Conservation (phyloP, 73 alveolate genomes). For the Durusdinium trenchii region DNA sequence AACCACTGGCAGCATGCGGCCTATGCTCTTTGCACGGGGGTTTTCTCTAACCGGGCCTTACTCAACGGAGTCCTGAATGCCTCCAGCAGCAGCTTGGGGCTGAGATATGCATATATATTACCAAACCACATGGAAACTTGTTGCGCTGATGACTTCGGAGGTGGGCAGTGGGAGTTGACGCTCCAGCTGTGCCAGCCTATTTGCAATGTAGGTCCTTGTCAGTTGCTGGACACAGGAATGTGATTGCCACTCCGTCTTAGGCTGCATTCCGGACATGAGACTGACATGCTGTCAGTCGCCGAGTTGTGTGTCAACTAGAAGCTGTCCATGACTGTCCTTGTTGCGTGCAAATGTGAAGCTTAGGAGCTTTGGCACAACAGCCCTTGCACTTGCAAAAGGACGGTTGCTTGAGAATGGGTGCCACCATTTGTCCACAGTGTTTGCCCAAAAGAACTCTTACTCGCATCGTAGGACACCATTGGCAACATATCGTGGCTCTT, state of each 20-base stretch:
- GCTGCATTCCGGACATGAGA: too few relatives aligned
- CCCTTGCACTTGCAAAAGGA: constrained; percentile 39
- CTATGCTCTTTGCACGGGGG: background rate
- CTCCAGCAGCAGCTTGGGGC: constrained; percentile 23
- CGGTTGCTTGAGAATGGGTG: background rate
- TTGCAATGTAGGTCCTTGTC: background rate
- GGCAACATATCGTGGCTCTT: constrained; percentile 55
- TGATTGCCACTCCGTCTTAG: too few relatives aligned
- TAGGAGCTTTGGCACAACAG: constrained; percentile 42
- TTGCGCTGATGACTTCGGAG: background rate
- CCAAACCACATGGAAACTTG: background rate
- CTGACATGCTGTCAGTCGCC: too few relatives aligned
- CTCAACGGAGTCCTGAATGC: constrained; percentile 46
- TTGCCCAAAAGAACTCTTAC: background rate
- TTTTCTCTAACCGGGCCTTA: background rate
- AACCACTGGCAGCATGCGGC: constrained; percentile 25
- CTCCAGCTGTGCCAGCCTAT: background rate
- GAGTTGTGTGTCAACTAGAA: too few relatives aligned
- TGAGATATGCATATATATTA: background rate
- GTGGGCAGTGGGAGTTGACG: constrained; percentile 59
- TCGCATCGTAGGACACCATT: background rate
- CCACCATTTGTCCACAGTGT: background rate
- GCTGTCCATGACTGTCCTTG: too few relatives aligned
- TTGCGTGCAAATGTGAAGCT: too few relatives aligned
- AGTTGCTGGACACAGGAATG: background rate